Evolutionary conservation across 768 basidiomycete species (phyloP), one percentile per base, ranked within the genome.

Genomic region (Aureoboletus auriporus): DNA sequence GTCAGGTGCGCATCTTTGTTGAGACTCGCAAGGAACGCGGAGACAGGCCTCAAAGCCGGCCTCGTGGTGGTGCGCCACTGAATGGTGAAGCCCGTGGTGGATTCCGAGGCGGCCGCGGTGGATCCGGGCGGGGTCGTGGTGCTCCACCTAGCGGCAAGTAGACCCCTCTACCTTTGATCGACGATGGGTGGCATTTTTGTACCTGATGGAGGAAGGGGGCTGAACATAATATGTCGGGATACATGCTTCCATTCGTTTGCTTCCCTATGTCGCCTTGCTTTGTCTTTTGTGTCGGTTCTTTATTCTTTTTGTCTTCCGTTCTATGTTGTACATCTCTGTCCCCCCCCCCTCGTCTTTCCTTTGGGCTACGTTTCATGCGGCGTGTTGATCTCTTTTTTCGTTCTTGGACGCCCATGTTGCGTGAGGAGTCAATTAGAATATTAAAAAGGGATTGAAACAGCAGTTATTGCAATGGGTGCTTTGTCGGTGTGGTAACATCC

Each of bases 21-120:
- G 93, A 95, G 77, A 89, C 87, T 37, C 80, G 89, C 67, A 96
- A 93, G 75, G 93, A 97, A 71, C 78, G 92, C 39, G 81, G 83
- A 33, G 92, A 96, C n/a, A 71, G 93, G 48, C 84, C 84, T 3
- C 70, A 75, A 2, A 74, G 69, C 54, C 70, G 86, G 30, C 75
- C 82, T 13, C 76, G 86, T 14, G 82, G 84, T 36, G 85, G 82
- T 29, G 71, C 72, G 1, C 81, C 85, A 14, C 26, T 68, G 20
- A 82, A 77, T 20, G 76, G 77, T 5, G 70, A 73, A 23, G 42
- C 53, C 33, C 74, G 77, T 16, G 69, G 80, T 44, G 74, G 74
- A 27, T 78, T 72, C 55, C 71, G 73, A 30, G 75, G 73, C 3
- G 71, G 74, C 5, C 74, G 73, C 38, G 74, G 75, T 13, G 69